Percentiles rank a stretch among this genome's conserved stretches.
Evolutionary conservation across 371 early-diverging fungal species (phyloP).

Genomic region (Lichtheimia corymbifera): DNA sequence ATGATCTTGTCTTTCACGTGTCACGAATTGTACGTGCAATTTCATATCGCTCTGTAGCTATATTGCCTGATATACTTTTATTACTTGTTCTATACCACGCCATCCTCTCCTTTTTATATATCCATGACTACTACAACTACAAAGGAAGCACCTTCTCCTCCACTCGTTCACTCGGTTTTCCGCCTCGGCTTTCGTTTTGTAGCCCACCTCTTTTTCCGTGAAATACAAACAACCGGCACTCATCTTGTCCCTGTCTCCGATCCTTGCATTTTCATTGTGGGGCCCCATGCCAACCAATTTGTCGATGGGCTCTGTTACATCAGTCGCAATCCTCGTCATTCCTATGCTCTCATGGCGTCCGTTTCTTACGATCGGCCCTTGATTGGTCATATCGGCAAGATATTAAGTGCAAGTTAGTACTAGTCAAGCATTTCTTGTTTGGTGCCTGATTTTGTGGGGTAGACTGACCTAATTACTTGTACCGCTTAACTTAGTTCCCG

Average conservation of each 20-base stretch:
- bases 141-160: slow-evolving; percentile 7
- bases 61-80: background rate
- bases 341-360: slow-evolving; percentile 84
- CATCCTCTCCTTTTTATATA: slow-evolving; percentile 4
- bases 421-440: background rate
- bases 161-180: slow-evolving; percentile 16
- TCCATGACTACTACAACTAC: background rate
- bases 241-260: slow-evolving; percentile 85
- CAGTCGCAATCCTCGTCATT: slow-evolving; percentile 72
- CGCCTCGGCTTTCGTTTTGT: slow-evolving; percentile 13
- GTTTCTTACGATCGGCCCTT: slow-evolving; percentile 79
- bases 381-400: slow-evolving; percentile 82
- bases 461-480: background rate
- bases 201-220: slow-evolving; percentile 81
- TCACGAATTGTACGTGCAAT: background rate
- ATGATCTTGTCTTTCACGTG: too few relatives aligned
- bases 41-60: background rate
- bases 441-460: background rate
- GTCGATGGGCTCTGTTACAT: slow-evolving; percentile 88
- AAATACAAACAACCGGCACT: slow-evolving; percentile 81
- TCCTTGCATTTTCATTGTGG: slow-evolving; percentile 93
- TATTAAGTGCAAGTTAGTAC: slow-evolving; percentile 70
- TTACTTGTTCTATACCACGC: background rate
- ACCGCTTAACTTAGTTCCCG: slow-evolving; percentile 70
- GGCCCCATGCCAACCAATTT: slow-evolving; percentile 97